Conservation (phyloP, 2,329 filamentous ascomycete species). For the Aspergillus versicolor region DNA sequence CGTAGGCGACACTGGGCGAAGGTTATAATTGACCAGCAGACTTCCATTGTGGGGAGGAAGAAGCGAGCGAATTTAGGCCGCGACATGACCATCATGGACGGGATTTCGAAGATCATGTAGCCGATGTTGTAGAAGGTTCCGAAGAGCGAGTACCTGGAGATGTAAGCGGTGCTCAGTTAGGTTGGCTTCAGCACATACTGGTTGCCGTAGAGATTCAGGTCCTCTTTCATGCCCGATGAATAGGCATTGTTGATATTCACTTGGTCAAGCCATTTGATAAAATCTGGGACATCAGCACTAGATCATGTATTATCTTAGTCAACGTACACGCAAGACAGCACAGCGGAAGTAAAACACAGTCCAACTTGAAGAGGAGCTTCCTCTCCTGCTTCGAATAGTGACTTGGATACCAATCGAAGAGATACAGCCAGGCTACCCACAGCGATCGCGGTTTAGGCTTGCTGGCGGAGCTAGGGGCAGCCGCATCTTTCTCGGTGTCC, state of each 20-base stretch:
- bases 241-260: conserved; percentile 50
- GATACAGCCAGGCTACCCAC: conserved; percentile 16
- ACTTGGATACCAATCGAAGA: conserved; percentile 17
- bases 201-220: conserved; percentile 26
- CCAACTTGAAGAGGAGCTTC: conserved; percentile 14
- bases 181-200: conserved; percentile 6
- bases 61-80: conserved; percentile 19
- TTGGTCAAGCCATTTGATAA: conserved; percentile 48
- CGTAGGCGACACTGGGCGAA: conserved; percentile 24
- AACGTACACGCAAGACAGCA: conserved; percentile 15
- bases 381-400: conserved; percentile 14
- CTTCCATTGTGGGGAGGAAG: conserved; percentile 23
- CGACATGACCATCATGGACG: conserved; percentile 20
- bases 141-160: conserved; percentile 11
- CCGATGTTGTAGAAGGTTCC: conserved; percentile 21
- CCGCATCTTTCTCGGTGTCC: conserved; percentile 7
- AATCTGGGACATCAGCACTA: conserved; percentile 30
- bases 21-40: conserved; percentile 27
- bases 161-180: too few relatives aligned
- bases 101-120: conserved; percentile 20
- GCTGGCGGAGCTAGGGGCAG: conserved; percentile 7
- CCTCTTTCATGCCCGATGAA: conserved; percentile 32
- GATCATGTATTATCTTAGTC: neutral
- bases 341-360: conserved; percentile 13
- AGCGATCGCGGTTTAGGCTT: conserved; percentile 12